Conservation (phyloP, 768 basidiomycete genomes). For the Naganishia vaughanmartiniae region DNA sequence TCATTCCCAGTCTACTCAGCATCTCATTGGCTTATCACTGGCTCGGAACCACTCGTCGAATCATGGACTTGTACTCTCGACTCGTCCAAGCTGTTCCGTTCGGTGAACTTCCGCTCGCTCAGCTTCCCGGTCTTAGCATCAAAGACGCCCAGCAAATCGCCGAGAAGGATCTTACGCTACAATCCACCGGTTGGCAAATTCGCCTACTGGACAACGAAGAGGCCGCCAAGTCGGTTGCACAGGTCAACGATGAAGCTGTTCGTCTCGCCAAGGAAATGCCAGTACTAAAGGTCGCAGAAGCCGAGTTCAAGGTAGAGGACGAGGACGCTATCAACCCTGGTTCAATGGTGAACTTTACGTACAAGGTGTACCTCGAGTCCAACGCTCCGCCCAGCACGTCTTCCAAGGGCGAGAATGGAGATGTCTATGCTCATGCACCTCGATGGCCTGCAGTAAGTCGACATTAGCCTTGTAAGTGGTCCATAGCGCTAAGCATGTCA, state of each 20-base stretch:
- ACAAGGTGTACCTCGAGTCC: constrained; percentile 64
- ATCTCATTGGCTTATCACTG: constrained; percentile 83
- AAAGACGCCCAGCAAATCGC: constrained; percentile 50
- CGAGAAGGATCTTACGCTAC: constrained; percentile 32
- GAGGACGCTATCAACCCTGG: constrained; percentile 83
- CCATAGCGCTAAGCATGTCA: constrained; percentile 58
- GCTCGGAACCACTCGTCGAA: constrained; percentile 72
- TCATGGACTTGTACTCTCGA: constrained; percentile 79
- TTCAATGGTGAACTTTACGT: constrained; percentile 77
- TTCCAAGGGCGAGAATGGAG: constrained; percentile 38
- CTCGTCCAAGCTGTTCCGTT: constrained; percentile 73
- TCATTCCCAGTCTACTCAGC: constrained; percentile 76
- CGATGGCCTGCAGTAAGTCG: constrained; percentile 78
- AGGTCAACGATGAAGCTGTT: constrained; percentile 41
- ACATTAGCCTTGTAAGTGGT: constrained; percentile 59
- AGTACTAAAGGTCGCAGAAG: constrained; percentile 72
- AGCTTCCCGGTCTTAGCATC: constrained; percentile 69
- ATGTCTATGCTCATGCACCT: constrained; percentile 79
- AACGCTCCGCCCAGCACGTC: constrained; percentile 26
- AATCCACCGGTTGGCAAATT: constrained; percentile 56
- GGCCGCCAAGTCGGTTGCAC: constrained; percentile 1
- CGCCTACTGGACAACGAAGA: constrained; percentile 39
- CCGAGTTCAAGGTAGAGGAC: constrained; percentile 86
- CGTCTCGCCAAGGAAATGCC: constrained; percentile 70
- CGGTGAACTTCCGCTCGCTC: constrained; percentile 58